These are phyloP conservation scores for Neurospora discreta DNA, from an alignment of 495 filamentous ascomycete species.

Conservation along the genomic window DNA sequence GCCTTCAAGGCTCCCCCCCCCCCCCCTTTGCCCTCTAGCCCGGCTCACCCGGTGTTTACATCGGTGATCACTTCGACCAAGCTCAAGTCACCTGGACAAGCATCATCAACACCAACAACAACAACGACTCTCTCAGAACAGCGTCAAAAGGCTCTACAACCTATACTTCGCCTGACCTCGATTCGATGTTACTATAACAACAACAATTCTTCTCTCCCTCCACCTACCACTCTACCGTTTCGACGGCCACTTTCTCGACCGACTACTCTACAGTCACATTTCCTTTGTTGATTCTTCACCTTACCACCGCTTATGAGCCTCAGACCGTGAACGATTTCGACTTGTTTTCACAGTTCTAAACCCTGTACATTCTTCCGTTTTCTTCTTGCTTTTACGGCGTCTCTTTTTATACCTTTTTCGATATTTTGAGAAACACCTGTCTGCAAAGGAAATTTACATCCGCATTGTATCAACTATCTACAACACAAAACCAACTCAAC, in stretches of 20 bases:
- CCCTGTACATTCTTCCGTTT: constrained; percentile 32
- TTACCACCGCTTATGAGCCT: constrained; percentile 55
- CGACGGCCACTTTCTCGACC: constrained; percentile 40
- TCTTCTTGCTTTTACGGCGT: constrained; percentile 13
- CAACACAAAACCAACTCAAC: constrained; percentile 3
- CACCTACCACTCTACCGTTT: constrained; percentile 23
- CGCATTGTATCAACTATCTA: constrained; percentile 24
- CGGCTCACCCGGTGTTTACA: neutral
- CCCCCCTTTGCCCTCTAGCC: neutral
- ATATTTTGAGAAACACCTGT: constrained; percentile 6
- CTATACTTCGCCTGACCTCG: constrained; percentile 33
- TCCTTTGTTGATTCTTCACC: constrained; percentile 44
- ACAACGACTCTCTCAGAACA: constrained; percentile 10
- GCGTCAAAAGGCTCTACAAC: constrained; percentile 24
- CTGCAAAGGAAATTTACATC: constrained; percentile 16
- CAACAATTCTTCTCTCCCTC: constrained; percentile 40
- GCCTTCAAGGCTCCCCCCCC: neutral
- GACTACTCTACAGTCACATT: constrained; percentile 25
- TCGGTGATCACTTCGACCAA: neutral
- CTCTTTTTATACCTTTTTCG: constrained; percentile 7
- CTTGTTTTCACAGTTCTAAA: constrained; percentile 36
- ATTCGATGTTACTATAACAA: constrained; percentile 62
- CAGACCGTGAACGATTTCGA: constrained; percentile 49
- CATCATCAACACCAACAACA: neutral
- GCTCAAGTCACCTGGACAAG: neutral